Evolutionary conservation across 495 filamentous ascomycete genomes (phyloP).

Genomic region (Lasiosphaeris hirsuta): DNA sequence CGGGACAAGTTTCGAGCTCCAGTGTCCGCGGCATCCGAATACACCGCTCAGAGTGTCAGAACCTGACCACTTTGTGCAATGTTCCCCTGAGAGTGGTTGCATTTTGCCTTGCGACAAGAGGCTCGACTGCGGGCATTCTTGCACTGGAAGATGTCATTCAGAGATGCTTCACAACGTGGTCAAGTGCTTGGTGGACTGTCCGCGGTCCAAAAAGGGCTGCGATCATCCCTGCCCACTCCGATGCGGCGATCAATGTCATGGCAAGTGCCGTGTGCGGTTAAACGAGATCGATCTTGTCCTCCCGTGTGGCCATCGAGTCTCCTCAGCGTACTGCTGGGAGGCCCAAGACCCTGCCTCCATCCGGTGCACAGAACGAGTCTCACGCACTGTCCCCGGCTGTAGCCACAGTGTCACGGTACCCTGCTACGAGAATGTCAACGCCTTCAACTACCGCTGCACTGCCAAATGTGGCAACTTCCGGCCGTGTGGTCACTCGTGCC

Average conservation of each 20-base stretch:
- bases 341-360: slow-evolving; percentile 18
- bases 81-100: slow-evolving; percentile 72
- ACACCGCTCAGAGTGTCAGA: slow-evolving; percentile 51
- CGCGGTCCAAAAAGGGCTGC: slow-evolving; percentile 53
- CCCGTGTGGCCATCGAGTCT: slow-evolving; percentile 56
- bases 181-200: slow-evolving; percentile 60
- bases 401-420: slow-evolving; percentile 47
- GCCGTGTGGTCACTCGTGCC: slow-evolving; percentile 63
- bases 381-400: slow-evolving; percentile 50
- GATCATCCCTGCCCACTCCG: slow-evolving; percentile 56
- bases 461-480: slow-evolving; percentile 44
- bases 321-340: slow-evolving; percentile 49
- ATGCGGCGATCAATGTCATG: slow-evolving; percentile 53
- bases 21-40: slow-evolving; percentile 66
- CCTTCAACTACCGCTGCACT: slow-evolving; percentile 41
- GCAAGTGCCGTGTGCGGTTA: slow-evolving; percentile 10
- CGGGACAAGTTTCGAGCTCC: slow-evolving; percentile 52
- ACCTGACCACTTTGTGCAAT: slow-evolving; percentile 58
- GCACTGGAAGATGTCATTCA: slow-evolving; percentile 68
- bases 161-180: slow-evolving; percentile 59
- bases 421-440: slow-evolving; percentile 48
- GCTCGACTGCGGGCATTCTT: slow-evolving; percentile 68
- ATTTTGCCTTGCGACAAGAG: slow-evolving; percentile 53
- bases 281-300: slow-evolving; percentile 34
- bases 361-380: slow-evolving; percentile 34